Evolutionary conservation across 2,329 filamentous ascomycete species (phyloP), one percentile per base, ranked within the genome.

Genomic region (Ophiobolus disseminans): DNA sequence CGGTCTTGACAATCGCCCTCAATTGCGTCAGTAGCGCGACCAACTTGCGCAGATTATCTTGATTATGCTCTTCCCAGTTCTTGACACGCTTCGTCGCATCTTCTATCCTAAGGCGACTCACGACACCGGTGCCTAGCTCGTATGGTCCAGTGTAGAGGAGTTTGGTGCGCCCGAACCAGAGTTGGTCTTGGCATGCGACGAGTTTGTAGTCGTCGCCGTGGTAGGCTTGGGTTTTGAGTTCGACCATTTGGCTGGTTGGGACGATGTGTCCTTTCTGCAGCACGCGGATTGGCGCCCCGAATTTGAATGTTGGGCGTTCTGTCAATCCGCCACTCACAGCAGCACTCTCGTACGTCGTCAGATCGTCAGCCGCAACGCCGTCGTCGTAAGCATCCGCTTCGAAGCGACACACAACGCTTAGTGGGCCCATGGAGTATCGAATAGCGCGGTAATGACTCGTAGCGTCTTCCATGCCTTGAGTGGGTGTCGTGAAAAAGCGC

Each of bases 101-200:
- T 43, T 63, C 57, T 4, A 52, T 40, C 28, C 55, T 64, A 25
- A 63, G 38, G 1, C 44, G 47, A 9, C 41, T 26, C 3, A 63
- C 40, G 9, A 44, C 46, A 1, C 62, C 55, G 0, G 56, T 57
- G 4, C 39, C 53, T 9, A 31, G 32, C 10, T 56, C 39, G 25
- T 65, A 68, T 2, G 50, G 54, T 0, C 57, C 64, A 0, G 59
- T 65, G 48, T 62, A 60, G 1, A 68, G 42, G 14, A 65, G 50
- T 14, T 53, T 45, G 0, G 66, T 69, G 9, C 66, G 63, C 2
- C 66, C 66, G 42, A 69, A 69, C 66, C 66, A 69, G 8, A 69
- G 56, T 23, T 68, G 65, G 25, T 68, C 66, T 37, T 57, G 53
- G 32, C 66, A 68, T 13, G 31, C 14, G 2, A 61, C 59, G 0